These are phyloP conservation scores for Pythium volutum DNA, from an alignment of 352 stramenopile species.

Conservation along the genomic window DNA sequence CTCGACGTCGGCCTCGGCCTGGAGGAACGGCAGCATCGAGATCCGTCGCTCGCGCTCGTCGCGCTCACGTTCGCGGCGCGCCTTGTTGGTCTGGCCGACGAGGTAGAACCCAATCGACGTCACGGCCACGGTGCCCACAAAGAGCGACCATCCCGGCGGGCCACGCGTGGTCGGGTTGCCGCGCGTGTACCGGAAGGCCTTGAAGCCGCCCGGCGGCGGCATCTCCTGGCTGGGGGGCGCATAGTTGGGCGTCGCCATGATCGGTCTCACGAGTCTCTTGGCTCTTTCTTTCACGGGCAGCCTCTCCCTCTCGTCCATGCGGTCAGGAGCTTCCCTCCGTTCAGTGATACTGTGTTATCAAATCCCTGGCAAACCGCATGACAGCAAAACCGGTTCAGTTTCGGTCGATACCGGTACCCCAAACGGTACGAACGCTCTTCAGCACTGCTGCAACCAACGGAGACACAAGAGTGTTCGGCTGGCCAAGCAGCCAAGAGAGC, in stretches of 20 bases:
- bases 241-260: constrained; percentile 84
- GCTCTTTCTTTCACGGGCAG: background rate
- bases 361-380: constrained; percentile 2
- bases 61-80: constrained; percentile 50
- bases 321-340: constrained; percentile 12
- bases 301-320: constrained; percentile 22
- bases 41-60: constrained; percentile 93
- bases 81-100: constrained; percentile 77
- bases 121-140: constrained; percentile 67
- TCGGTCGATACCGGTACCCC: constrained; percentile 10
- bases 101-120: constrained; percentile 75
- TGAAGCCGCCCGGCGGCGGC: constrained; percentile 76
- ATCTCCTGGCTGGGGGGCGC: constrained; percentile 76
- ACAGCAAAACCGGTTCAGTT: background rate
- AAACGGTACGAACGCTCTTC: constrained; percentile 7
- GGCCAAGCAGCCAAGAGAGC: background rate
- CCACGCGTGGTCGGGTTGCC: constrained; percentile 62
- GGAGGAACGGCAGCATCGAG: constrained; percentile 91
- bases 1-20: constrained; percentile 94
- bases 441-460: constrained; percentile 25
- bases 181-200: constrained; percentile 59
- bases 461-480: constrained; percentile 4
- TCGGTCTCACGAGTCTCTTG: background rate
- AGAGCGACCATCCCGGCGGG: constrained; percentile 76
- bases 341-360: constrained; percentile 14